A percentile compares a stretch with the other conserved stretches of the same genome.
These are phyloP conservation scores for Vararia minispora DNA, from an alignment of 768 basidiomycete species.

Conservation along the genomic window DNA sequence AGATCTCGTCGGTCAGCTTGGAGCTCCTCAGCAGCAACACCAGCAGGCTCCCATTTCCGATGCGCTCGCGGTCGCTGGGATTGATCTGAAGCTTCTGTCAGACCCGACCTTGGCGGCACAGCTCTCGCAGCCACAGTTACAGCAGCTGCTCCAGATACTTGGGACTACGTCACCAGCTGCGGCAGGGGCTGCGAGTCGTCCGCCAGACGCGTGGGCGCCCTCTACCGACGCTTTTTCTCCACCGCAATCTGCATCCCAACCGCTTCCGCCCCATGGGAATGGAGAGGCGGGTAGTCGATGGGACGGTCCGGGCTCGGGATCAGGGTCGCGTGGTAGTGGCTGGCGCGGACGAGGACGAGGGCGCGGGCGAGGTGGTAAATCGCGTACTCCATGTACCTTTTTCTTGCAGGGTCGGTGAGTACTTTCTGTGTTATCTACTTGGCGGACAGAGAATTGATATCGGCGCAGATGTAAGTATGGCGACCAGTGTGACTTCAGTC, in stretches of 20 bases:
- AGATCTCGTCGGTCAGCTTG: conserved; percentile 58
- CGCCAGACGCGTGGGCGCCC: no score
- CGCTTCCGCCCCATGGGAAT: no score
- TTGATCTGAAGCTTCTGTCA: conserved; percentile 5
- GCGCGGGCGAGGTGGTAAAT: conserved; percentile 38
- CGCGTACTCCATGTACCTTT: conserved; percentile 85
- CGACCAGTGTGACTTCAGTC: conserved; percentile 79
- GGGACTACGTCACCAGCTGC: no score
- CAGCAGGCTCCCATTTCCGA: no score
- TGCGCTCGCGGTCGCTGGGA: conserved; percentile 31
- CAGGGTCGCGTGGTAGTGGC: conserved; percentile 18
- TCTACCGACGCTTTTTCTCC: no score
- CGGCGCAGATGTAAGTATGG: conserved; percentile 74
- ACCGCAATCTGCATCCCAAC: no score
- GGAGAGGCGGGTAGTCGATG: conserved; percentile 4
- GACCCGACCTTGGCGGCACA: conserved; percentile 7
- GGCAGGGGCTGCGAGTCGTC: no score
- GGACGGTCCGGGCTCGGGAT: conserved; percentile 25
- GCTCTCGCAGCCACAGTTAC: conserved; percentile 14
- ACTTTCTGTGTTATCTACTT: conserved; percentile 28
- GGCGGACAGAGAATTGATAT: conserved; percentile 26
- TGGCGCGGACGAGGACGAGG: conserved; percentile 30
- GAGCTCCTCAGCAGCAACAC: no score
- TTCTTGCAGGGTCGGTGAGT: conserved; percentile 90
- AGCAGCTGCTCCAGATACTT: conserved; percentile 13